These are phyloP conservation scores for Schizonepeta tenuifolia DNA, from an alignment of 257 asterid genomes.

Conservation along the genomic window DNA sequence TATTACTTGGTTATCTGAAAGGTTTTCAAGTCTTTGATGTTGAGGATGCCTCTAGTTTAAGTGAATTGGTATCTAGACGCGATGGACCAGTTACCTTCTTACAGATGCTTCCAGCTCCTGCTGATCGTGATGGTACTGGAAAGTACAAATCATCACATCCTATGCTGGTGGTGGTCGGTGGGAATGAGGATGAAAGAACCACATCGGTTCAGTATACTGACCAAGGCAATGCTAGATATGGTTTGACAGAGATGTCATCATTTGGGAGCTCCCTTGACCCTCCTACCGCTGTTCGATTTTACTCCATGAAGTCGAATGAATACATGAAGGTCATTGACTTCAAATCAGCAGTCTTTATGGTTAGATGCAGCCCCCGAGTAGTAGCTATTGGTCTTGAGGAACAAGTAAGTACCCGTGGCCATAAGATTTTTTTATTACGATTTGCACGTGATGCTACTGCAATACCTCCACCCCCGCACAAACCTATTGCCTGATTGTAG, in stretches of 20 bases:
- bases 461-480: neutral
- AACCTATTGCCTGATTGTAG: constrained; percentile 9
- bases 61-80: constrained; percentile 71
- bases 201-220: constrained; percentile 36
- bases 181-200: constrained; percentile 53
- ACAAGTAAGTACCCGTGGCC: constrained; percentile 52
- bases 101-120: constrained; percentile 71
- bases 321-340: constrained; percentile 65
- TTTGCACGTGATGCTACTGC: neutral
- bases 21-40: constrained; percentile 83
- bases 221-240: constrained; percentile 45
- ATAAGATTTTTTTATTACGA: constrained; percentile 6
- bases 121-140: constrained; percentile 43
- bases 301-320: constrained; percentile 64
- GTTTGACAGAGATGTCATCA: constrained; percentile 47
- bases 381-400: constrained; percentile 81
- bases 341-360: constrained; percentile 67
- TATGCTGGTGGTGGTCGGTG: constrained; percentile 61
- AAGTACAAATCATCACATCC: constrained; percentile 54
- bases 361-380: constrained; percentile 67
- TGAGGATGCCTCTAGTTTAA: constrained; percentile 70
- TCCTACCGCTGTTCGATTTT: constrained; percentile 67
- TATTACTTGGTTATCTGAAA: constrained; percentile 65
- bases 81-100: constrained; percentile 75
- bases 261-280: constrained; percentile 47